Conservation (phyloP, 2,329 filamentous ascomycete species). For the Botrytis hyacinthi region DNA sequence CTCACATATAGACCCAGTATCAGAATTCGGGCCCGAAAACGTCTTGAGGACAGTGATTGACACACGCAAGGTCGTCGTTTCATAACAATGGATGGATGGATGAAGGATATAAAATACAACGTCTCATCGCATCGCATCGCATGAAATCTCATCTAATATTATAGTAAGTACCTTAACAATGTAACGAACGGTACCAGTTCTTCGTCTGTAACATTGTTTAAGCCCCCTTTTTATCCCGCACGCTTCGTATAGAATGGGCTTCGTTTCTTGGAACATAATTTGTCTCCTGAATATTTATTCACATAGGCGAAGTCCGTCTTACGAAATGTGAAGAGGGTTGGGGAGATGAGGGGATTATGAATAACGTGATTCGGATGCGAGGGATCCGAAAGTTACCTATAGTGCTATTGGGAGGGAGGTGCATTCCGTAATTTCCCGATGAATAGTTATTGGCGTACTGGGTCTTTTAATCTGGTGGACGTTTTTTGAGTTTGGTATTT, state of each 20-base stretch:
- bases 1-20: not conserved
- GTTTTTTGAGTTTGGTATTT: not conserved
- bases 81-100: not conserved
- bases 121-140: constrained; percentile 7
- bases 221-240: not conserved
- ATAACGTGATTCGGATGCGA: not conserved
- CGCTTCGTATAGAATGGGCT: not conserved
- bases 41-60: not conserved
- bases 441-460: not conserved
- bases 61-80: not conserved
- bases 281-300: not conserved
- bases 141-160: not conserved
- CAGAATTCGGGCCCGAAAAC: not conserved
- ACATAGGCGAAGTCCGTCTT: constrained; percentile 13
- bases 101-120: constrained; percentile 2
- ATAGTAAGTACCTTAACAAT: not conserved
- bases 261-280: not conserved
- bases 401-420: not conserved
- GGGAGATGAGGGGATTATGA: not conserved
- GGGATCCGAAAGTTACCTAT: not conserved
- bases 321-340: not conserved
- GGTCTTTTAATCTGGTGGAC: not conserved
- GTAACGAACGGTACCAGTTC: not conserved
- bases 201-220: not conserved
- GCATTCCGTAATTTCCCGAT: not conserved